These are phyloP conservation scores for Trichocladium uniseriatum DNA, from an alignment of 495 filamentous ascomycete genomes.

Conservation along the genomic window DNA sequence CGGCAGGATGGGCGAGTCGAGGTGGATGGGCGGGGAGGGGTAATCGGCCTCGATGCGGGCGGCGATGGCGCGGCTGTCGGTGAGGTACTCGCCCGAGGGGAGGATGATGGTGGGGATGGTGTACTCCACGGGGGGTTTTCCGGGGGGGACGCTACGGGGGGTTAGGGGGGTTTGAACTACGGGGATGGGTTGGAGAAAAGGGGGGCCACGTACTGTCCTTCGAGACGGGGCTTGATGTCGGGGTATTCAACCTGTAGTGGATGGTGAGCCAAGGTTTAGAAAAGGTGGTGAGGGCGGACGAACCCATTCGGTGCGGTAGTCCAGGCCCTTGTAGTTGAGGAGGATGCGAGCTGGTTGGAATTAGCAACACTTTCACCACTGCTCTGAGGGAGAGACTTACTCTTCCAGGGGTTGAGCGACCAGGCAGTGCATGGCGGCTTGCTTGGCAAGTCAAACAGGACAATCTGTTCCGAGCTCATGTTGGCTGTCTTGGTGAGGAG, in stretches of 20 bases:
- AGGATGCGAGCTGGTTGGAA: slow-evolving; percentile 40
- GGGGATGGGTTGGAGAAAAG: background rate
- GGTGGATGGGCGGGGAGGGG: slow-evolving; percentile 42
- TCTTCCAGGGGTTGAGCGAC: slow-evolving; percentile 56
- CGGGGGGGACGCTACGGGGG: background rate
- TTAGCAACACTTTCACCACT: background rate
- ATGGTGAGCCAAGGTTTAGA: background rate
- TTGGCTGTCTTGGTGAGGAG: background rate
- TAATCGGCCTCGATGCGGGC: slow-evolving; percentile 41
- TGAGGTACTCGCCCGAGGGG: slow-evolving; percentile 44
- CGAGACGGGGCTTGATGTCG: slow-evolving; percentile 38
- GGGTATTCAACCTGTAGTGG: slow-evolving; percentile 44
- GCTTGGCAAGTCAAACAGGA: slow-evolving; percentile 50
- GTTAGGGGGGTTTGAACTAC: background rate
- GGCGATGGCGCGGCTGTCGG: slow-evolving; percentile 49
- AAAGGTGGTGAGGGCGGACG: background rate
- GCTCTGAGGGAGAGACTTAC: slow-evolving; percentile 26
- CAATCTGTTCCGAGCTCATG: slow-evolving; percentile 23
- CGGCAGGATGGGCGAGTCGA: slow-evolving; percentile 38
- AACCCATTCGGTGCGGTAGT: slow-evolving; percentile 56
- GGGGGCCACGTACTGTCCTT: slow-evolving; percentile 19
- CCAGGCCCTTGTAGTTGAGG: slow-evolving; percentile 53
- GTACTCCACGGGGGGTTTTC: slow-evolving; percentile 38
- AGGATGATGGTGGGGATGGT: slow-evolving; percentile 46
- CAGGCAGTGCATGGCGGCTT: slow-evolving; percentile 36